Percentiles rank a stretch among this genome's conserved stretches.
phyloP scores from a whole-genome alignment of 768 basidiomycete genomes.

The Mycena venus region DNA sequence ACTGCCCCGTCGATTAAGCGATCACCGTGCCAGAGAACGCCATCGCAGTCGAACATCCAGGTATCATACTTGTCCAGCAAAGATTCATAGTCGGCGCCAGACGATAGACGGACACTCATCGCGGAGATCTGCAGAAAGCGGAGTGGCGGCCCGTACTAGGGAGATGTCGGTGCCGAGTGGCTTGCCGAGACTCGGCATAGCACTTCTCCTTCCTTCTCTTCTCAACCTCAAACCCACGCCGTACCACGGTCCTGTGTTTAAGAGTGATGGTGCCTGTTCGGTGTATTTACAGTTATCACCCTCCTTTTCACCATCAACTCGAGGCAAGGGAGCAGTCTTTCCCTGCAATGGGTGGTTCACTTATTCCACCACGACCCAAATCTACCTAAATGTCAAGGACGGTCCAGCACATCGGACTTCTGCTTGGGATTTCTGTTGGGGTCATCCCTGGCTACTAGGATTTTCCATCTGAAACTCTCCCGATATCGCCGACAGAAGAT shows the following conservation, averaged over 20 bases:
- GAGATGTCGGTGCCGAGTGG: not conserved
- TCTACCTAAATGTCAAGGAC: not conserved
- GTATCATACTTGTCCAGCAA: conserved; percentile 84
- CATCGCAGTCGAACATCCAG: conserved; percentile 97
- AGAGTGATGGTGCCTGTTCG: conserved; percentile 5
- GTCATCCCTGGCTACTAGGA: not conserved
- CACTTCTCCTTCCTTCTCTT: not conserved
- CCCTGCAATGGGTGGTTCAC: not conserved
- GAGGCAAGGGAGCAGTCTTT: not conserved
- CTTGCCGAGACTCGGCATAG: not conserved
- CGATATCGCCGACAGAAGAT: conserved; percentile 19
- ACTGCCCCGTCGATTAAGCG: conserved; percentile 81
- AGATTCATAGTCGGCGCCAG: conserved; percentile 57
- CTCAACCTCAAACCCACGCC: not conserved
- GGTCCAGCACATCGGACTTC: not conserved
- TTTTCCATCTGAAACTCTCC: not conserved
- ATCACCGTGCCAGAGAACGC: conserved; percentile 93
- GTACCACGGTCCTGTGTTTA: not conserved
- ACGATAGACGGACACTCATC: conserved; percentile 14
- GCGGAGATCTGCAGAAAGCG: not conserved
- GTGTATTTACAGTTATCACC: not conserved
- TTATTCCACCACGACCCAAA: conserved; percentile 3
- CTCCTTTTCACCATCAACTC: conserved; percentile 11
- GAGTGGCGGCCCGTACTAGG: not conserved
- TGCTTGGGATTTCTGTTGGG: not conserved